Conservation (phyloP, 192 early-diverging fungal species). For the Coemansia reversa region DNA sequence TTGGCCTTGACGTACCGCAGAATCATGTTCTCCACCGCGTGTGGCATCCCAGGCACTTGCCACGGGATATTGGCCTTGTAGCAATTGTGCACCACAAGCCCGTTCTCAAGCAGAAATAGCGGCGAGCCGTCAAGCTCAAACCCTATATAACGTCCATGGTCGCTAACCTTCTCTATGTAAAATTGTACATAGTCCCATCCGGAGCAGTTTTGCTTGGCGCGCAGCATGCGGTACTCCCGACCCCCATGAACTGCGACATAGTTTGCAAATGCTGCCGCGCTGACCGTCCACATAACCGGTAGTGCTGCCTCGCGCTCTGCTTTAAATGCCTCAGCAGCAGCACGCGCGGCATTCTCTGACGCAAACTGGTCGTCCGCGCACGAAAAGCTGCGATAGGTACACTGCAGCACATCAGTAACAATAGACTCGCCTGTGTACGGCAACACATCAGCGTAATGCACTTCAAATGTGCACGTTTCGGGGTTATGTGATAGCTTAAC, state of each 20-base stretch:
- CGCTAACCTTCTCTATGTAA: conserved; percentile 6
- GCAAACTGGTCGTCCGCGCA: conserved; percentile 10
- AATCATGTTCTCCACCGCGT: conserved; percentile 98
- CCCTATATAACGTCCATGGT: conserved; percentile 22
- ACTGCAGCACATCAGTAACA: conserved; percentile 8
- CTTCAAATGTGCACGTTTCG: conserved; percentile 5
- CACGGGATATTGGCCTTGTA: conserved; percentile 99
- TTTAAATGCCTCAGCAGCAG: conserved; percentile 15
- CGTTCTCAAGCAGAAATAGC: conserved; percentile 35
- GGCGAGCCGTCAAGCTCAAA: conserved; percentile 31
- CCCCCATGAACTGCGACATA: conserved; percentile 6
- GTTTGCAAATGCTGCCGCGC: conserved; percentile 16
- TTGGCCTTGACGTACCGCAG: conserved; percentile 98
- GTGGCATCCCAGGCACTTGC: conserved; percentile 98
- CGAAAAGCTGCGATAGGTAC: conserved; percentile 10
- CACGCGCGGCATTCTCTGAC: conserved; percentile 17
- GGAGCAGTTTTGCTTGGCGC: not conserved
- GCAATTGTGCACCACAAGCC: conserved; percentile 53
- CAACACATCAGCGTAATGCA: conserved; percentile 31
- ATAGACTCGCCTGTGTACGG: conserved; percentile 14
- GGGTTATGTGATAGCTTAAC: conserved; percentile 13
- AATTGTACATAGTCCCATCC: conserved; percentile 7
- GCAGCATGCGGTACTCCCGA: conserved; percentile 17
- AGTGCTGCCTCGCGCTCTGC: conserved; percentile 5
- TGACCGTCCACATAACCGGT: conserved; percentile 21